Evolutionary conservation across 179 eudicot genomes (phyloP).

Genomic region (Carnegiea gigantea): DNA sequence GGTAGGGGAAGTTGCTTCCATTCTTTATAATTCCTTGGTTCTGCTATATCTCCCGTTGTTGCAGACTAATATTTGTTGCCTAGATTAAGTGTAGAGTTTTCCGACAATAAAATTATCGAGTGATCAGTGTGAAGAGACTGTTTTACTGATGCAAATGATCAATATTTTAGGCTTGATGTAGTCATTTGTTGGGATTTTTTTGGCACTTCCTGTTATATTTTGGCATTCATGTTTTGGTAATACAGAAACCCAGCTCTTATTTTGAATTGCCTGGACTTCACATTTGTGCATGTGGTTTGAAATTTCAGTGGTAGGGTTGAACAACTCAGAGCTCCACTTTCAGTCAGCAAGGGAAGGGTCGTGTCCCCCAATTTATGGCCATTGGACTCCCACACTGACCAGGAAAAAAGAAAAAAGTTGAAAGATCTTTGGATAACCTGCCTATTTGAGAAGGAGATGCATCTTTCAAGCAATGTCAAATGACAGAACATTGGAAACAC

Average conservation of each 20-base stretch:
- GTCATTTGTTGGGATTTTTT: no score
- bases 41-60: not conserved
- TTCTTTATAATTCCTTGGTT: not conserved
- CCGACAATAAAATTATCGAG: no score
- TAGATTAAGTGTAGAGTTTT: no score
- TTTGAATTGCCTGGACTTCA: not conserved
- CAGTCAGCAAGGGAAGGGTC: constrained; percentile 16
- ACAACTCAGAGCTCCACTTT: constrained; percentile 29
- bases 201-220: no score
- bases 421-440: constrained; percentile 13
- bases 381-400: constrained; percentile 10
- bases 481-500: not conserved
- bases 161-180: no score
- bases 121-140: not conserved
- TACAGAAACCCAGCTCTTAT: no score
- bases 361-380: constrained; percentile 22
- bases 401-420: not conserved
- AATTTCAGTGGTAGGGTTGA: constrained; percentile 18
- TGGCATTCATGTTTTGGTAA: no score
- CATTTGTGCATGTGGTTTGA: constrained; percentile 11
- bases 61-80: not conserved
- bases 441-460: constrained; percentile 16
- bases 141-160: not conserved
- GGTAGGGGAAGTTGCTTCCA: not conserved
- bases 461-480: constrained; percentile 12